These are phyloP conservation scores for Cerioporus squamosus DNA, from an alignment of 1,284 basidiomycete species.

Conservation along the genomic window DNA sequence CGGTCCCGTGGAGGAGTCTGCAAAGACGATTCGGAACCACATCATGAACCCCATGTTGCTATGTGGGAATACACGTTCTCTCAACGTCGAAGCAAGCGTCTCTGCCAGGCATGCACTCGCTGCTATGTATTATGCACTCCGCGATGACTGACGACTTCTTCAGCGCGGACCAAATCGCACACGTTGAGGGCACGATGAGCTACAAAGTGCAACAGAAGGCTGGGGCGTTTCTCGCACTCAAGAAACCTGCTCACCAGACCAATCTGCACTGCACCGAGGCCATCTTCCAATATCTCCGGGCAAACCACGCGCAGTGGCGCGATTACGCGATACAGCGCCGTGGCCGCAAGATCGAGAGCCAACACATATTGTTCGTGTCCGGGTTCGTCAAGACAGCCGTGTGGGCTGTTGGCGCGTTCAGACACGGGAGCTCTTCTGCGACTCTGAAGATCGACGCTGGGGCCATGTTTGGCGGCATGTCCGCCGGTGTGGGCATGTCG, in stretches of 20 bases:
- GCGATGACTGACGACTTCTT: neutral
- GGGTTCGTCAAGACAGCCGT: neutral
- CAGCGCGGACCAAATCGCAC: neutral
- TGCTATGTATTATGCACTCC: neutral
- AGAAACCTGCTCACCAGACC: neutral
- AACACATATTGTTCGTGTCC: neutral
- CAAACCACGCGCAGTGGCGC: neutral
- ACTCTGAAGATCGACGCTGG: neutral
- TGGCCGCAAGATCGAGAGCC: neutral
- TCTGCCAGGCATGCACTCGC: neutral
- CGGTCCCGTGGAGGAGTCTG: neutral
- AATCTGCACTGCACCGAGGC: neutral
- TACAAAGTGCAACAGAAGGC: neutral
- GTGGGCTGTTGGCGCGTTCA: neutral
- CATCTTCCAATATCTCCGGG: neutral
- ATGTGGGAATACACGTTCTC: neutral
- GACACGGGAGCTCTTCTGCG: neutral
- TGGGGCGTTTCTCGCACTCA: neutral
- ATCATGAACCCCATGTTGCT: neutral
- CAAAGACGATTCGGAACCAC: neutral
- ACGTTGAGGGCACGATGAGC: neutral
- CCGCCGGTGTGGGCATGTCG: neutral
- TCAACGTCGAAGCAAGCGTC: neutral
- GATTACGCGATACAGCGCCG: neutral
- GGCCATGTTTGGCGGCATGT: neutral